Conservation (phyloP, 1,284 basidiomycete species). For the Cutaneotrichosporon spelunceum region DNA sequence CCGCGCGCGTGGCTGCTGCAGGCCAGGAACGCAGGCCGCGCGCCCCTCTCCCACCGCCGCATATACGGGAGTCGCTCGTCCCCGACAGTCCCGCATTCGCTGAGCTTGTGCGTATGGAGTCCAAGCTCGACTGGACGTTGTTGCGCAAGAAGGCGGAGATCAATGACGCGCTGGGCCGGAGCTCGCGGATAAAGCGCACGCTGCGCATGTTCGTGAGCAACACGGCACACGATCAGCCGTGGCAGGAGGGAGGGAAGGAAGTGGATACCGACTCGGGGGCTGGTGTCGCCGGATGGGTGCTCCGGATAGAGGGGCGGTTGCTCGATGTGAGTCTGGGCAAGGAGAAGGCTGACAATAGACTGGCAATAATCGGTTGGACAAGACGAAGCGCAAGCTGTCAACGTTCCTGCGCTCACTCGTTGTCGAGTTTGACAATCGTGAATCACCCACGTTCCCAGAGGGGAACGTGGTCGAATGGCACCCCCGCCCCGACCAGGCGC, state of each 20-base stretch:
- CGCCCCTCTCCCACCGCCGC: constrained; percentile 50
- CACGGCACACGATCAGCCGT: constrained; percentile 77
- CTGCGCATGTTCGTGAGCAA: constrained; percentile 85
- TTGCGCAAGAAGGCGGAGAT: constrained; percentile 85
- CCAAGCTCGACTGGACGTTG: constrained; percentile 92
- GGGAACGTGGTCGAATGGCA: constrained; percentile 52
- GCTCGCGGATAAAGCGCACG: constrained; percentile 62
- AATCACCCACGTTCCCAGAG: constrained; percentile 76
- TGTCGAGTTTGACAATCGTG: constrained; percentile 76
- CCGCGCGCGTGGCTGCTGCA: constrained; percentile 4
- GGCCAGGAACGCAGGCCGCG: constrained; percentile 31
- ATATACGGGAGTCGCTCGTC: constrained; percentile 53
- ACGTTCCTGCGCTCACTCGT: constrained; percentile 79
- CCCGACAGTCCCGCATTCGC: constrained; percentile 82
- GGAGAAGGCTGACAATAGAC: constrained; percentile 16
- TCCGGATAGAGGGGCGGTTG: constrained; percentile 83
- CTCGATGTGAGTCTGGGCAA: constrained; percentile 55
- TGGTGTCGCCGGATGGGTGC: constrained; percentile 83
- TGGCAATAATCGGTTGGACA: constrained; percentile 66
- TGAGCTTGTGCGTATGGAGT: constrained; percentile 80
- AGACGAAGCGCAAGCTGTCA: constrained; percentile 73
- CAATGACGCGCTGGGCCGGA: constrained; percentile 66
- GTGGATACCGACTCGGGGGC: constrained; percentile 62
- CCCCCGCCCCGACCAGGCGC: constrained; percentile 61
- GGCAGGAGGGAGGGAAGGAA: constrained; percentile 57